Percentiles rank a stretch among this genome's conserved stretches.
Conservation (phyloP, 305 asterid genomes). For the Solanum hybrid region DNA sequence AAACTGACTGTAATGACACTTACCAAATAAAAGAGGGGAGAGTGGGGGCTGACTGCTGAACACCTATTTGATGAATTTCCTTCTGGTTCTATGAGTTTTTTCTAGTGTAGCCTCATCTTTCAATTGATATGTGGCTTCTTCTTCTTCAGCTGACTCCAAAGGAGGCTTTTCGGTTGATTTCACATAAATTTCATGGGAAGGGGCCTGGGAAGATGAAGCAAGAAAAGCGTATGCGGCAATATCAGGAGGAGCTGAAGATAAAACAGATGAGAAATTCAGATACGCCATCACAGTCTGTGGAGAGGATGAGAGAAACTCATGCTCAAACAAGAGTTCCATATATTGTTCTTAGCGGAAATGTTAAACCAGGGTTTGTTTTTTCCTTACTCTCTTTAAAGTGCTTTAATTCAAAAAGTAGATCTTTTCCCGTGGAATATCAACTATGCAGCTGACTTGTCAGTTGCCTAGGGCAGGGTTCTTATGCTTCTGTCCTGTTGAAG, state of each 20-base stretch:
- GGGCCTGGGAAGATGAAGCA: constrained; percentile 95
- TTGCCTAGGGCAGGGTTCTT: background rate
- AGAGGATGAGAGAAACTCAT: constrained; percentile 91
- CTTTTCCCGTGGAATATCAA: background rate
- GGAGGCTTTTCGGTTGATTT: constrained; percentile 79
- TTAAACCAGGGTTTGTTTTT: constrained; percentile 70
- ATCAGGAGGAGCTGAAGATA: constrained; percentile 79
- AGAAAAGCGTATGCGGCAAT: constrained; percentile 87
- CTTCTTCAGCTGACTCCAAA: constrained; percentile 75
- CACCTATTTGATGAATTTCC: background rate
- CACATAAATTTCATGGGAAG: constrained; percentile 92
- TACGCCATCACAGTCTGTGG: constrained; percentile 85
- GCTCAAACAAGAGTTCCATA: constrained; percentile 58
- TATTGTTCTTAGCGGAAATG: constrained; percentile 74
- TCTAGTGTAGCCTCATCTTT: background rate
- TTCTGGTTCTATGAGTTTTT: background rate
- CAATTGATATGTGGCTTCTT: background rate
- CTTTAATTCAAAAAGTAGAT: background rate
- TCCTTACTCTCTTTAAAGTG: background rate
- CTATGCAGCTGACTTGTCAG: background rate
- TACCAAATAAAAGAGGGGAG: background rate
- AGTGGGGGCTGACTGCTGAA: background rate
- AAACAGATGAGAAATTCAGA: constrained; percentile 92
- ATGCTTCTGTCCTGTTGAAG: background rate
- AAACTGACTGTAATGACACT: background rate